Conservation (phyloP, 805 yeast genomes). For the Wickerhamiella parazyma region DNA sequence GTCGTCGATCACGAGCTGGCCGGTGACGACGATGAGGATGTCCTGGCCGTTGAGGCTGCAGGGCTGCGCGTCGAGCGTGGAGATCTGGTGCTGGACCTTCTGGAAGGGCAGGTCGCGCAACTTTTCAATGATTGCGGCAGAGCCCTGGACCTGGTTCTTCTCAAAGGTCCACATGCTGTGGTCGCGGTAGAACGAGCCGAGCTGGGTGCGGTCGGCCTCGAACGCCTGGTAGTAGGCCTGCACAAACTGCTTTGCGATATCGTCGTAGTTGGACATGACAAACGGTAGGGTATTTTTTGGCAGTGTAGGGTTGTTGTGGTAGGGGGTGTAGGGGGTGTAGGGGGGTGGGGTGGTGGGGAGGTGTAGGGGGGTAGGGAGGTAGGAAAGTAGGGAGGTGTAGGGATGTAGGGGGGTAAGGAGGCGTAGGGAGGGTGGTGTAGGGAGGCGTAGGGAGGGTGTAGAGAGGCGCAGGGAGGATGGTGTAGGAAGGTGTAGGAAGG, state of each 20-base stretch:
- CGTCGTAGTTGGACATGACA: constrained; percentile 22
- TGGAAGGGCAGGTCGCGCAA: constrained; percentile 77
- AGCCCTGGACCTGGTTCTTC: constrained; percentile 87
- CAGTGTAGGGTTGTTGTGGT: neutral
- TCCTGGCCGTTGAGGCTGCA: constrained; percentile 78
- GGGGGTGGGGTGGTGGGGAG: neutral
- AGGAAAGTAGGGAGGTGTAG: no score
- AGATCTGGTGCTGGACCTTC: constrained; percentile 84
- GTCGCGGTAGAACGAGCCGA: constrained; percentile 89
- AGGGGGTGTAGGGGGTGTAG: neutral
- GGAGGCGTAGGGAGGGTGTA: no score
- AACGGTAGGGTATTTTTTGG: no score
- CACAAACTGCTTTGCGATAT: constrained; percentile 59
- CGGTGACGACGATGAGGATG: constrained; percentile 94
- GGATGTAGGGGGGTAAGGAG: no score
- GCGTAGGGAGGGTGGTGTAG: no score
- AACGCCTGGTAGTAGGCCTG: constrained; percentile 91
- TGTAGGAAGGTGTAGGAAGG: no score
- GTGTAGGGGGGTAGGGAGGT: no score
- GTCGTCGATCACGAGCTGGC: constrained; percentile 83
- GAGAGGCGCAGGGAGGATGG: no score
- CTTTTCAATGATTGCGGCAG: constrained; percentile 84
- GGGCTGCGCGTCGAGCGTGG: constrained; percentile 96
- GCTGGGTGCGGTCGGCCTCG: constrained; percentile 80
- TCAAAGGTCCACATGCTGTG: constrained; percentile 97